Evolutionary conservation across 1,139 yeast species (phyloP).

Genomic region (Pneumocystis murina): DNA sequence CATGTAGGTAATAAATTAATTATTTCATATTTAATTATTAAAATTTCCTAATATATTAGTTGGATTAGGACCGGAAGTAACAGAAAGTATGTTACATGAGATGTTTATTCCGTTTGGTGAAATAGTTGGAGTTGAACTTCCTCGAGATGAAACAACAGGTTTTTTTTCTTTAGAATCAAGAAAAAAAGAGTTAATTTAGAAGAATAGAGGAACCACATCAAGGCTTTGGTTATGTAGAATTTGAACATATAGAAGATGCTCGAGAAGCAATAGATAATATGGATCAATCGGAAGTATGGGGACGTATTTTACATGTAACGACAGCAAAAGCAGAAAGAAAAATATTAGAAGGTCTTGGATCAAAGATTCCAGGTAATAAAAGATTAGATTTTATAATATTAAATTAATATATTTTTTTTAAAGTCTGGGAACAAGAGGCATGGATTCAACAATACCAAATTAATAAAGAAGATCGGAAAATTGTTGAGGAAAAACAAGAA

Average conservation of each 20-base stretch:
- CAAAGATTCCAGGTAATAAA: constrained; percentile 13
- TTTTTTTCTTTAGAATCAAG: not conserved
- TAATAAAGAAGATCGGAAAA: constrained; percentile 9
- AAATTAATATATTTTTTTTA: constrained; percentile 2
- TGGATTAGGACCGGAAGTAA: constrained; percentile 12
- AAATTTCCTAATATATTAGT: no score
- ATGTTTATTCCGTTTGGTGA: constrained; percentile 27
- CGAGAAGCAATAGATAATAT: constrained; percentile 26
- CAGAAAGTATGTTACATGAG: constrained; percentile 9
- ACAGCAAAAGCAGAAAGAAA: constrained; percentile 14
- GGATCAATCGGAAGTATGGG: constrained; percentile 23
- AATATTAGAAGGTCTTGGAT: constrained; percentile 12
- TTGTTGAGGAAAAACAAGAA: not conserved
- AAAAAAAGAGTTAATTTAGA: not conserved
- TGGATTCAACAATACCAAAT: constrained; percentile 14
- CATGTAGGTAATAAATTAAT: no score
- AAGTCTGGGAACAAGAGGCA: constrained; percentile 16
- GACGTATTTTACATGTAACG: constrained; percentile 20
- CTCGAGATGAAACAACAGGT: constrained; percentile 12
- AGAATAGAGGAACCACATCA: constrained; percentile 12
- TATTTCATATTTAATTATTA: no score
- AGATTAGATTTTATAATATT: not conserved
- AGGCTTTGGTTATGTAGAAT: constrained; percentile 22
- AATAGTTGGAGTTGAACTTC: constrained; percentile 19
- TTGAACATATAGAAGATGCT: constrained; percentile 23